Conservation (phyloP, 805 yeast genomes). For the Zygosaccharomyces rouxii region DNA sequence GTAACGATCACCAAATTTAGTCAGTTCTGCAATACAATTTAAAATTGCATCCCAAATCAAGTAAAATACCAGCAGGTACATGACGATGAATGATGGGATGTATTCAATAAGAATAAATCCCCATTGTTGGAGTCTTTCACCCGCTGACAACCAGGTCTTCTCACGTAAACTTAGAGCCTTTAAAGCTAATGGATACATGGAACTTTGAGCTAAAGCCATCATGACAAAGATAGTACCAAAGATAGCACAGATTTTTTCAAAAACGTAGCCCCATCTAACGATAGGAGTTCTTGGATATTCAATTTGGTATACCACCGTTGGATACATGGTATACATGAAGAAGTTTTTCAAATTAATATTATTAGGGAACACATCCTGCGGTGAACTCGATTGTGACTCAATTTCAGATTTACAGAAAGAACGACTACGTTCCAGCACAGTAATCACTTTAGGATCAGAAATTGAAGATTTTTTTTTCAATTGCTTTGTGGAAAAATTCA, state of each 20-base stretch:
- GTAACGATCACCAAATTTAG: conserved; percentile 81
- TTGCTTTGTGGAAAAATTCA: conserved; percentile 44
- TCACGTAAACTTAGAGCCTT: conserved; percentile 51
- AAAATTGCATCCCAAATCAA: conserved; percentile 94
- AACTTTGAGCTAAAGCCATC: conserved; percentile 73
- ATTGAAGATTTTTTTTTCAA: conserved; percentile 35
- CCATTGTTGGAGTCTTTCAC: conserved; percentile 26
- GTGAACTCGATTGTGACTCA: conserved; percentile 44
- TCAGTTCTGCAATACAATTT: conserved; percentile 84
- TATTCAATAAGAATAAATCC: conserved; percentile 54
- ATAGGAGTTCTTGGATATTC: conserved; percentile 71
- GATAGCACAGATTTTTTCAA: conserved; percentile 68
- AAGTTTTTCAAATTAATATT: conserved; percentile 64
- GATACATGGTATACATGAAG: conserved; percentile 80
- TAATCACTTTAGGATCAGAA: conserved; percentile 27
- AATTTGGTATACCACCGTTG: conserved; percentile 79
- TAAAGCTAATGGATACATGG: conserved; percentile 68
- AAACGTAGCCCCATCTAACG: conserved; percentile 66
- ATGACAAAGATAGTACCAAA: conserved; percentile 83
- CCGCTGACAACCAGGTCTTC: conserved; percentile 21
- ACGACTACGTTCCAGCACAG: conserved; percentile 45
- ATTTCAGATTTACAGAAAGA: conserved; percentile 73
- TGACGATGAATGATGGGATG: conserved; percentile 71
- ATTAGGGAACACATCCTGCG: conserved; percentile 52
- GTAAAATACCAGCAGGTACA: conserved; percentile 76